Evolutionary conservation across 306 rosid genomes (phyloP), one percentile per base, ranked within the genome.

Genomic region (Clitoria ternatea): DNA sequence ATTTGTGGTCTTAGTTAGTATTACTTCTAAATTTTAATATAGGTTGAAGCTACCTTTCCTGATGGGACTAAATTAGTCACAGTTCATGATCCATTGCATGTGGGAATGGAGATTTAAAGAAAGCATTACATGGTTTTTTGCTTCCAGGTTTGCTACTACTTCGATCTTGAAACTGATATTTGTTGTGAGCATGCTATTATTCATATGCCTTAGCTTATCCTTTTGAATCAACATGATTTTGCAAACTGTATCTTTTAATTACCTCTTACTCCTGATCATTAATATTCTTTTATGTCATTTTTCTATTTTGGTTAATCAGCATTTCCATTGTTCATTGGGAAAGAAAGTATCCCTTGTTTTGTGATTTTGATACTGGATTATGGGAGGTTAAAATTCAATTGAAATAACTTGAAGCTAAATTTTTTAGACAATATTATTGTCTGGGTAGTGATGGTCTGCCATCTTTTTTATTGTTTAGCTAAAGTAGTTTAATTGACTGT

Each of bases 41-140:
- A 91, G 92, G 96, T 91, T 71, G 96, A 91, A 78, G 97, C 87
- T 37, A 91, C 97, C 53, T 91, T 88, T 74, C 83, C 76, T 27
- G 97, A 88, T 76, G 96, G 97, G 60, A 91, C 89, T 49, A 88
- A 88, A 75, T 83, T 91, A 76, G 64, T 91, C 78, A 88, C 97
- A 59, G 15, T 88, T 79, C 90, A 91, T 40, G 83, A 78, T n/a
- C 75, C 97, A 14, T 91, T 76, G 84, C 83, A 8, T 8, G 81
- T 64, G 96, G 86, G 69, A 69, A 86, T 72, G 96, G 97, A 54
- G 48, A 88, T 72, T 80, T 91, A 30, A 89, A 83, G 71, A 69
- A 80, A 69, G 97, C 92, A 27, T 75, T 91, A 54, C 59, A 55
- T 52, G 90, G 94, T 76, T 85, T 96, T 50, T 91, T 91, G 74